These are phyloP conservation scores for Suillus occidentalis DNA, from an alignment of 768 basidiomycete genomes.

Conservation along the genomic window DNA sequence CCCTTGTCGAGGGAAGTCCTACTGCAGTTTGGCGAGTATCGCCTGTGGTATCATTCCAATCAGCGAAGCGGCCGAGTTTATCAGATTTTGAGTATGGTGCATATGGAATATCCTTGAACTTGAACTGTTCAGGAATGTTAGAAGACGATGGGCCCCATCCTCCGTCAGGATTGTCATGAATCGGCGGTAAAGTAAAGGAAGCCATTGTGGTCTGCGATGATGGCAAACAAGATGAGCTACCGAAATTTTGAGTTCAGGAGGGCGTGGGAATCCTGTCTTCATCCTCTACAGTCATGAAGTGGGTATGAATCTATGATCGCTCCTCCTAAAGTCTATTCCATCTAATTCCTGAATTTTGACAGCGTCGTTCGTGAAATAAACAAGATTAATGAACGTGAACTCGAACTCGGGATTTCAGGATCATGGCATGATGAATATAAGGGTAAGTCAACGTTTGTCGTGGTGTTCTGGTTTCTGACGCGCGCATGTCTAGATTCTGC, in stretches of 20 bases:
- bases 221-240: constrained; percentile 13
- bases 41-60: constrained; percentile 85
- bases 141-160: constrained; percentile 89
- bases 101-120: constrained; percentile 98
- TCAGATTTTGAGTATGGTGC: constrained; percentile 99
- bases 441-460: constrained; percentile 36
- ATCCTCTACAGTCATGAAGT: constrained; percentile 63
- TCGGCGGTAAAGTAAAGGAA: constrained; percentile 83
- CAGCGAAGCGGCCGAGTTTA: constrained; percentile 95
- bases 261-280: constrained; percentile 11
- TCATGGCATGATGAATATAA: constrained; percentile 99
- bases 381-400: constrained; percentile 88
- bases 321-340: background rate
- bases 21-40: constrained; percentile 60
- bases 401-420: constrained; percentile 69
- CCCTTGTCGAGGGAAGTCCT: constrained; percentile 47
- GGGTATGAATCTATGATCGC: constrained; percentile 28
- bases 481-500: constrained; percentile 69
- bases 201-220: constrained; percentile 45
- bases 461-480: background rate
- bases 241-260: constrained; percentile 17
- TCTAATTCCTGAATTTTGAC: constrained; percentile 17
- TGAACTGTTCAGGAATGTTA: constrained; percentile 86
- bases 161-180: constrained; percentile 90
- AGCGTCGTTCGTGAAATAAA: constrained; percentile 94